Evolutionary conservation across 495 filamentous ascomycete genomes (phyloP), one percentile per base, ranked within the genome.

Genomic region (Lophiostoma macrostomum): DNA sequence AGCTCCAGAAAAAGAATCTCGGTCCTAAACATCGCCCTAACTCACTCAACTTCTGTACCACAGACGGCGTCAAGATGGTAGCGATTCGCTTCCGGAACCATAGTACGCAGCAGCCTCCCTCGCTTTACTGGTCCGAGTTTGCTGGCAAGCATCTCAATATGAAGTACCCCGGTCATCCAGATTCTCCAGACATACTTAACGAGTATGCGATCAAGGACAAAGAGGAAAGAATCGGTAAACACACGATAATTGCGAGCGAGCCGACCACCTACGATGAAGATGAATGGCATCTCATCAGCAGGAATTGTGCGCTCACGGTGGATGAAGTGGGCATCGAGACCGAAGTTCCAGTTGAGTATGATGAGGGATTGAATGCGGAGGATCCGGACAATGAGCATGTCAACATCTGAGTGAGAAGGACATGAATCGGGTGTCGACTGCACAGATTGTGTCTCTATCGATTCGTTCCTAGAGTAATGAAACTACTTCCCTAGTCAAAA

Each of bases 181-280:
- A 75, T 41, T 69, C 67, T 32, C 46, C 41, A 8, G 61, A 71
- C 20, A 56, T 62, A 16, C 52, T 57, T 4, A 67, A 67, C 44
- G 56, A 54, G 35, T 27, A 49, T 43, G 69, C 55, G 16, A 63
- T 49, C 8, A 66, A 58, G 31, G 58, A 46, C 28, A 44, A 46
- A 12, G 64, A 67, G 22, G 68, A 66, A 24, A 62, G 61, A 16
- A 72, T 74, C 62, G 74, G 73, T 5, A 68, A 61, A 27, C 76
- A 79, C 58, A 64, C 73, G 5, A 78, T 79, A 56, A 63, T 79
- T 28, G 73, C 74, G 13, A 75, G 73, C 49, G 75, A 79, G 61
- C 76, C 75, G 18, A 72, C 67, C 5, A 78, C 76, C 28, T 75
- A 74, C 50, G 66, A 73, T 23, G 46, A 64, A 30, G 61, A 64